Base-by-base conservation (phyloP, 768 basidiomycete species). In the Calocera cornea region DNA sequence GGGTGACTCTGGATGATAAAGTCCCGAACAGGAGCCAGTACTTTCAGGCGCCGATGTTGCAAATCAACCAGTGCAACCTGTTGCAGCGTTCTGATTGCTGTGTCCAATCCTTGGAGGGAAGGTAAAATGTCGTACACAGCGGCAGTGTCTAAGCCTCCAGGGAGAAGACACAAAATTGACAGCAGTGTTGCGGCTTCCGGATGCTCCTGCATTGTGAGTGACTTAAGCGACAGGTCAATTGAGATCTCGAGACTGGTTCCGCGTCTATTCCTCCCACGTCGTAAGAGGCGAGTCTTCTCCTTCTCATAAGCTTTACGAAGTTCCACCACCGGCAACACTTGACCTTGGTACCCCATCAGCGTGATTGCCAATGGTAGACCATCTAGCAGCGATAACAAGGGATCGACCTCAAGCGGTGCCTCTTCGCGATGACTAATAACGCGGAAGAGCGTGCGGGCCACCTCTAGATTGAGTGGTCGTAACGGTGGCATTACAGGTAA, bases 131-230 rank as follows among this genome's bases (percentile, higher is more conserved):
- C 8, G 16, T 8, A 8, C 24, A 24, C 14, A 12, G 33, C 24
- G 31, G 41, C 17, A 29, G 38, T 14, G 16, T 22, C 67, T 16
- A 72, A 70, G 1, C 76, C 74, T 14, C 65, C 71, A 0, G 76
- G 76, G 12, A 77, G 70, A 64, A 75, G 65, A 41, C 74, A 68
- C 1, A 76, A 66, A 16, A 73, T 66, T 47, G 68, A 64, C 38
- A 75, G 72, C 12, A 76, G 72, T 8, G 33, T 66, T 12, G 68
- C 14, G 12, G 75, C 73, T 16, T 72, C 66, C n/a, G 72, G 72
- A 38, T 71, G 67, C 17, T 67, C 34, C 65, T 70, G 40, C 68
- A 76, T 69, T 19, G 67, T 67, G 2, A 66, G 34, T 12, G 71
- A 70, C 22, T 72, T 50, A 8, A 75, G 65, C 2, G 74, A 75